These are phyloP conservation scores for Aspergillus wentii DNA, from an alignment of 495 filamentous ascomycete species.

Conservation along the genomic window DNA sequence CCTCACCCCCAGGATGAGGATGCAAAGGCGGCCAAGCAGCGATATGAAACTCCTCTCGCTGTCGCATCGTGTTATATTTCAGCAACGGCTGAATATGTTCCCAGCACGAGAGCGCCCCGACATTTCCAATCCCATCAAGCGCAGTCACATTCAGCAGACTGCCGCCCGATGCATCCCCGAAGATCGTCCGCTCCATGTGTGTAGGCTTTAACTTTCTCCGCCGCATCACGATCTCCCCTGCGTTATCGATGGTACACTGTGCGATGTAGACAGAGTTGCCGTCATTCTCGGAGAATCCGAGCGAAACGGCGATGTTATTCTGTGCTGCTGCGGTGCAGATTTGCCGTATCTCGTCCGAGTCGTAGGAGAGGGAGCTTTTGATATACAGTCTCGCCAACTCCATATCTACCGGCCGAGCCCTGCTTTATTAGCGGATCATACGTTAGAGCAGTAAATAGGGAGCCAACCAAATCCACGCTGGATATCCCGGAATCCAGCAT, in stretches of 20 bases:
- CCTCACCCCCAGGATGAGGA: conserved; percentile 14
- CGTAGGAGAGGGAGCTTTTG: conserved; percentile 40
- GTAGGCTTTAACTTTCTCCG: conserved; percentile 58
- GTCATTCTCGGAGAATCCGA: conserved; percentile 51
- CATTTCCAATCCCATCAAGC: conserved; percentile 35
- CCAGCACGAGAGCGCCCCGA: conserved; percentile 51
- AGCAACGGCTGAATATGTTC: conserved; percentile 58
- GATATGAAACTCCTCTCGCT: conserved; percentile 51
- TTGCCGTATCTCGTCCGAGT: conserved; percentile 42
- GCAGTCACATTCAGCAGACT: conserved; percentile 36
- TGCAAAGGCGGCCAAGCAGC: conserved; percentile 51
- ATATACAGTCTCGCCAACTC: conserved; percentile 41
- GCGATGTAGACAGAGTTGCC: conserved; percentile 50
- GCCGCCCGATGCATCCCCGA: conserved; percentile 48
- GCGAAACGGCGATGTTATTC: conserved; percentile 40
- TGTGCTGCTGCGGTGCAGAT: conserved; percentile 36
- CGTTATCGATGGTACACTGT: conserved; percentile 34
- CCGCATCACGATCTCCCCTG: conserved; percentile 39
- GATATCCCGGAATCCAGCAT: conserved; percentile 53
- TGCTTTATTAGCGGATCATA: conserved; percentile 7
- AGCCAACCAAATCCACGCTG: conserved; percentile 53
- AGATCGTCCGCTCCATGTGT: conserved; percentile 59
- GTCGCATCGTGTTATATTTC: conserved; percentile 49
- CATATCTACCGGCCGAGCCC: conserved; percentile 41
- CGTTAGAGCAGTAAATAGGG: not conserved